phyloP scores from a whole-genome alignment of 148 eudicot species.

The Cornus kousa region DNA sequence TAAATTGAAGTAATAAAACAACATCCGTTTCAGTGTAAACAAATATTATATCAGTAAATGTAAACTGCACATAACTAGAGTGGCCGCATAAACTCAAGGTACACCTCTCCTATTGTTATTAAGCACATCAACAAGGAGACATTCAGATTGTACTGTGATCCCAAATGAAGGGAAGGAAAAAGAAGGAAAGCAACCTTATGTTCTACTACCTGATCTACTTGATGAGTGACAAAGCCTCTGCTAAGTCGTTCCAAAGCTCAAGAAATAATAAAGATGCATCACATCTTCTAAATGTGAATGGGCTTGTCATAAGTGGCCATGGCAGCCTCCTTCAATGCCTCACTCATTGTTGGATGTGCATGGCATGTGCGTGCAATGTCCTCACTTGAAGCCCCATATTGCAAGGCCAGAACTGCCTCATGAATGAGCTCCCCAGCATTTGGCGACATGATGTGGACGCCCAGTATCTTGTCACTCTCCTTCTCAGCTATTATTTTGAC shows the following conservation, averaged over 20 bases:
- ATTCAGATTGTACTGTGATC: no score
- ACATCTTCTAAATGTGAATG: conserved; percentile 44
- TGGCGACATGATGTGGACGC: conserved; percentile 91
- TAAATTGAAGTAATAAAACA: no score
- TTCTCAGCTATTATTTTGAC: conserved; percentile 88
- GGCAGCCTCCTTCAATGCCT: conserved; percentile 95
- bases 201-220: no score
- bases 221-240: background rate
- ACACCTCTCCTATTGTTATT: no score
- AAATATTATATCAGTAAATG: no score
- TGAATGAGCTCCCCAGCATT: conserved; percentile 98
- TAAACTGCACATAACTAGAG: no score
- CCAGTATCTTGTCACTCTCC: conserved; percentile 83
- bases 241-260: conserved; percentile 20
- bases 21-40: no score
- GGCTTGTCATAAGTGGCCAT: conserved; percentile 78
- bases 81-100: no score
- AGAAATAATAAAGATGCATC: conserved; percentile 12
- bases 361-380: conserved; percentile 99
- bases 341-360: conserved; percentile 99
- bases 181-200: no score
- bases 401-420: conserved; percentile 79
- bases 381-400: conserved; percentile 91
- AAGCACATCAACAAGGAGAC: no score
- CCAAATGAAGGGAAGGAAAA: no score